Evolutionary conservation across 331 rosid genomes (phyloP).

Genomic region (Cydonia oblonga): DNA sequence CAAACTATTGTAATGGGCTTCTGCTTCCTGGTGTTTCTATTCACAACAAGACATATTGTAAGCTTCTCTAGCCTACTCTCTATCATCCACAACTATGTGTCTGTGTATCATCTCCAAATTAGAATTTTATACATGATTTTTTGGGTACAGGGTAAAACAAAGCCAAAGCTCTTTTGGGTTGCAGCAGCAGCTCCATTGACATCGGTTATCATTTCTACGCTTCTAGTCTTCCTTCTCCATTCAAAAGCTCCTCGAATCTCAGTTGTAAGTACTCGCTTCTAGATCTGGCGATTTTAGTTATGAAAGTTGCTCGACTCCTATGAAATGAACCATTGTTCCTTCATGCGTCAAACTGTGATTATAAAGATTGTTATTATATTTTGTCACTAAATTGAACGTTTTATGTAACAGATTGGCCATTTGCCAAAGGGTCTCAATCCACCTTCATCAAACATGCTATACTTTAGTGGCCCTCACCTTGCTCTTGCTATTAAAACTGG

Average conservation of each 20-base stretch:
- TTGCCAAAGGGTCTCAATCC: conserved; percentile 91
- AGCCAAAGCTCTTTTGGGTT: conserved; percentile 76
- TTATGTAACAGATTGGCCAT: conserved; percentile 61
- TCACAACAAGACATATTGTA: conserved; percentile 70
- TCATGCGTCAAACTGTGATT: background rate
- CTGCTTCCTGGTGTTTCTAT: conserved; percentile 50
- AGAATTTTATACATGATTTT: too few species aligned
- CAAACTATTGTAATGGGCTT: conserved; percentile 68
- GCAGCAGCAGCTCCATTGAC: conserved; percentile 91
- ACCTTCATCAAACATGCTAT: conserved; percentile 77
- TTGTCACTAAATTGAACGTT: background rate
- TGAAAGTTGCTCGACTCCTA: background rate
- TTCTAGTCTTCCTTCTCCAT: conserved; percentile 52
- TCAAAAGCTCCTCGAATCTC: conserved; percentile 50
- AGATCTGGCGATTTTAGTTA: background rate
- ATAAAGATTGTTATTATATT: background rate
- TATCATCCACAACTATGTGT: background rate
- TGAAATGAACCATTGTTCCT: too few species aligned
- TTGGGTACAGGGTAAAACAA: conserved; percentile 58
- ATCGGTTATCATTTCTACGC: conserved; percentile 77
- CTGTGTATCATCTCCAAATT: too few species aligned
- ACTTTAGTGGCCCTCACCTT: conserved; percentile 52
- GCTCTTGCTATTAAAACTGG: conserved; percentile 90
- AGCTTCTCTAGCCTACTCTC: conserved; percentile 14
- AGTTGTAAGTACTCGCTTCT: conserved; percentile 37